phyloP scores from a whole-genome alignment of 306 rosid species.

The Vigna hirtella region DNA sequence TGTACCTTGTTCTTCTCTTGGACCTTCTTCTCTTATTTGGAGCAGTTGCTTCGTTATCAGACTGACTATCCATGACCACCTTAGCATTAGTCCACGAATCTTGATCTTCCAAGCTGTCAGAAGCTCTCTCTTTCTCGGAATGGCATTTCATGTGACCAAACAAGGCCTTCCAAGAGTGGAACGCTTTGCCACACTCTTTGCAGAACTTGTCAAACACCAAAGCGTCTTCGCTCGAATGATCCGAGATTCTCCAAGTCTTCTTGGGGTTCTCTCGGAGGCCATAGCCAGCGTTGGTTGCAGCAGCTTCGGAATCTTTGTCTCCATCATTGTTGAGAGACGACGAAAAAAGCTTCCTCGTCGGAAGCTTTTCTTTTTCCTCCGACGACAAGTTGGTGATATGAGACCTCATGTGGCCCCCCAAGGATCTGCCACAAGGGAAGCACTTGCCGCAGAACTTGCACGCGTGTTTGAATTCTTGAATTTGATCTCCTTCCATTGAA shows the following conservation, averaged over 20 bases:
- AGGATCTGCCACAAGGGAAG: conserved; percentile 88
- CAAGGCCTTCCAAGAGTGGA: conserved; percentile 85
- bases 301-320: conserved; percentile 51
- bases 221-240: conserved; percentile 54
- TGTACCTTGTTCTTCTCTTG: conserved; percentile 67
- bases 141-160: conserved; percentile 95
- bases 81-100: conserved; percentile 65
- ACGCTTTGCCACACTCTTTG: conserved; percentile 82
- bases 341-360: conserved; percentile 42
- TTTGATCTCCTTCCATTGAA: conserved; percentile 62
- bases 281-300: conserved; percentile 56
- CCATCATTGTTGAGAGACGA: conserved; percentile 47
- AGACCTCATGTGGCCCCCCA: conserved; percentile 98
- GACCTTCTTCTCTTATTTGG: conserved; percentile 67
- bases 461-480: conserved; percentile 56
- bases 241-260: conserved; percentile 71
- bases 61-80: conserved; percentile 64
- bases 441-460: conserved; percentile 89
- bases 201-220: conserved; percentile 61
- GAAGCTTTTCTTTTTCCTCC: conserved; percentile 52
- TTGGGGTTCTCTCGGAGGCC: conserved; percentile 85
- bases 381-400: conserved; percentile 59
- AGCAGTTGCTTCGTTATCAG: conserved; percentile 70
- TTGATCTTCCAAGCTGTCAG: conserved; percentile 60
- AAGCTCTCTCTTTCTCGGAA: conserved; percentile 67